Conservation (phyloP, 805 yeast genomes). For the Metschnikowia borealis region DNA sequence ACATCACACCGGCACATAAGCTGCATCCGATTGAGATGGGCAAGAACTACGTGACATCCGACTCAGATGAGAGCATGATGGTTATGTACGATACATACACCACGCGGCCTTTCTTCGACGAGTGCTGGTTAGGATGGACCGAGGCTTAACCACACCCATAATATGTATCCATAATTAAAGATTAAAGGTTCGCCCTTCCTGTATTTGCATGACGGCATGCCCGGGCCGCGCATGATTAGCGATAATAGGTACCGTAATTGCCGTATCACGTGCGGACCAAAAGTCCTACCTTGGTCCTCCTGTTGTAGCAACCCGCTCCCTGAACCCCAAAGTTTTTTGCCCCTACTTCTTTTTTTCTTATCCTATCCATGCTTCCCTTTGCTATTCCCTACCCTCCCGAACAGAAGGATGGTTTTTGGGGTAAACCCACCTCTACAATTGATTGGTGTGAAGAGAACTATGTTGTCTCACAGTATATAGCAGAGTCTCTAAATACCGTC, state of each 20-base stretch:
- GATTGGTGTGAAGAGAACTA: conserved; percentile 99
- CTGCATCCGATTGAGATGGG: conserved; percentile 16
- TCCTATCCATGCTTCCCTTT: conserved; percentile 40
- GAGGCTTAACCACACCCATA: background rate
- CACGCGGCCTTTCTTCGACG: conserved; percentile 48
- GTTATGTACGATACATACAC: conserved; percentile 55
- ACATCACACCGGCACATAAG: conserved; percentile 16
- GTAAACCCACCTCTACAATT: conserved; percentile 84
- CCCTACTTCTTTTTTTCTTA: background rate
- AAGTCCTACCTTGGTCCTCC: background rate
- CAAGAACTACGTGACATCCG: conserved; percentile 7
- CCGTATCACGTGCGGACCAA: conserved; percentile 5
- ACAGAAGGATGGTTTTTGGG: conserved; percentile 68
- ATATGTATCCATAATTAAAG: background rate
- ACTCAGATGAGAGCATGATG: conserved; percentile 47
- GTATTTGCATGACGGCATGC: background rate
- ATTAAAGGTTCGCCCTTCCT: background rate
- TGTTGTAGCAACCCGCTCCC: background rate
- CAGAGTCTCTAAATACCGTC: conserved; percentile 83
- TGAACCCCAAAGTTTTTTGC: background rate
- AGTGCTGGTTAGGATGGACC: conserved; percentile 46
- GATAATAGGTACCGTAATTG: conserved; percentile 1
- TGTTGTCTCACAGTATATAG: conserved; percentile 77
- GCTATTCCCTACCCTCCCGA: conserved; percentile 54
- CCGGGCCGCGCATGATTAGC: conserved; percentile 1